Base-by-base conservation (phyloP, 164 flowering plant genomes). In the Saururus chinensis region DNA sequence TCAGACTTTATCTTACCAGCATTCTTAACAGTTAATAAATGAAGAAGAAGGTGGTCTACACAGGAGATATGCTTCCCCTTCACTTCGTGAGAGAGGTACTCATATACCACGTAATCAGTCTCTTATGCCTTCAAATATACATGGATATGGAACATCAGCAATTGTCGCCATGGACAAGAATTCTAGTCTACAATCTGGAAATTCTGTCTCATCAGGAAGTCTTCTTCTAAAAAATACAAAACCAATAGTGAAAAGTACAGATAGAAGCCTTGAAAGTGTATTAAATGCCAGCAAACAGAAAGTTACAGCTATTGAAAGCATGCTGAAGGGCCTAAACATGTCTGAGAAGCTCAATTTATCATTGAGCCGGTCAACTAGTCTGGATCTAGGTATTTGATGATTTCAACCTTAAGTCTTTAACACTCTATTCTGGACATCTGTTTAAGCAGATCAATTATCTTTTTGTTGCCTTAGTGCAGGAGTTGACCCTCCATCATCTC, bases 401-500 rank as follows among this genome's bases (percentile, higher is more conserved):
- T 45, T 45, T 45, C n/a, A 2, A 13, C 14, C 17, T 45, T 7
- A 45, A 45, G 12, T 9, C 11, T 13, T 41, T 41, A 12, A 45
- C 11, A 9, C 49, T 45, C 17, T 2, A 30, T 45, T 12, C 17
- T 1, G 17, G 49, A 6, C 14, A 37, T 40, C 21, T 45, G 0
- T 60, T 48, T n/a, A 82, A 76, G 68, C 64, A 71, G 79, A 78
- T 84, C 77, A 79, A 69, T 69, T 73, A 66, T 69, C 76, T 54
- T 73, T 60, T 71, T 77, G 75, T 83, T 74, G 14, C 70, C 74
- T 90, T 86, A 86, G 96, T 81, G 96, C 99, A 95, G 99, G 97
- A 83, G 92, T 88, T 77, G 99, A 91, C 86, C 89, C 96, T 78
- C 98, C 98, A 69, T 88, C 97, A 75, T 82, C 96, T 79, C 97